Base-by-base conservation (phyloP, 257 asterid genomes). In the Solanum neorickii region DNA sequence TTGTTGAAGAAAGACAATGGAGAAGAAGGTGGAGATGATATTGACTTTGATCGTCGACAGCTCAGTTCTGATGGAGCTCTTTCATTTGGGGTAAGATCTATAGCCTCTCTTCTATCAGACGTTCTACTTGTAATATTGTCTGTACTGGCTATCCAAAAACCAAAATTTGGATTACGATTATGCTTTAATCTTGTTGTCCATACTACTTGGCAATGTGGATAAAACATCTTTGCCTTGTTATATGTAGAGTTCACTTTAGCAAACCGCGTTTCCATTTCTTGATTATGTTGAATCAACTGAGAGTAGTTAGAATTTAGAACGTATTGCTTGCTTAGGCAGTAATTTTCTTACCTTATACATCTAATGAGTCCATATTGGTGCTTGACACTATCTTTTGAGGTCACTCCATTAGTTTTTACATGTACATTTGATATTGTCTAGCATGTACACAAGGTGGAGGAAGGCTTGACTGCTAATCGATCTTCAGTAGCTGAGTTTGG, bases 11-110 rank as follows among this genome's bases (percentile, higher is more conserved):
- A 94, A 93, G 95, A 91, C 18, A 89, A 93, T 88, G 98, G 94
- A 69, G 99, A 97, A 91, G 99, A 95, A 91, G 99, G 99, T n/a
- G 99, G 99, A 16, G 99, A 97, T 89, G 99, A 97, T 86, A 96
- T 96, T 78, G 99, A 96, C 93, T 95, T 85, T 69, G 99, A 95
- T 87, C 95, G 98, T 33, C 90, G 98, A 90, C 99, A 96, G 92
- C 98, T 96, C 86, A 96, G 98, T 78, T 95, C 99, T 25, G 98
- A 96, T 23, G 98, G 93, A 89, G 89, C 98, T 46, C 88, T 88
- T 70, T 89, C 98, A 47, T 91, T 90, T 76, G 92, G 96, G 98
- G 99, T 96, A 91, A 93, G 94, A 83, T 88, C 49, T 87, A 77
- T 83, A 33, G 35, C 73, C 29, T 49, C 82, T 82, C 29, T 46